phyloP scores from a whole-genome alignment of 768 basidiomycete species.

The Psilocybe cubensis region DNA sequence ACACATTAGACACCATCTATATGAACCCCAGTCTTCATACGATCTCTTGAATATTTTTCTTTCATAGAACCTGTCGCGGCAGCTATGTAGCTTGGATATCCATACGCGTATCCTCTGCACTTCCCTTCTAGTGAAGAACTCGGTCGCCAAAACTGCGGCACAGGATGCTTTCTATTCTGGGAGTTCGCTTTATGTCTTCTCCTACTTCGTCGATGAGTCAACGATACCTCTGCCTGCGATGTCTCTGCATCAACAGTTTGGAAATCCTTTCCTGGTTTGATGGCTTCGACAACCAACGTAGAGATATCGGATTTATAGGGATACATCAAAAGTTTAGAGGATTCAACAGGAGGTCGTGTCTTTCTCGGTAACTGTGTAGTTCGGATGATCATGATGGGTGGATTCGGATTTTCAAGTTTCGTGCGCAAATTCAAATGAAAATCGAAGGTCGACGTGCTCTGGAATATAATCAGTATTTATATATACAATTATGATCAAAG shows the following conservation, averaged over 20 bases:
- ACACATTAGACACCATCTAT: neutral
- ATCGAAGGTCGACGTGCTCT: neutral
- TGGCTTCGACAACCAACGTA: neutral
- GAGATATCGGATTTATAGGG: constrained; percentile 34
- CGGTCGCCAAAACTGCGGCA: constrained; percentile 46
- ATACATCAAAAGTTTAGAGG: constrained; percentile 27
- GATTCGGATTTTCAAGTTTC: constrained; percentile 8
- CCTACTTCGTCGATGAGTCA: constrained; percentile 14
- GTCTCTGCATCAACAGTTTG: constrained; percentile 24
- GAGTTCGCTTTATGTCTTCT: constrained; percentile 16
- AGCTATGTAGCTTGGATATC: constrained; percentile 35
- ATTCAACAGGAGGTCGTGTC: constrained; percentile 45
- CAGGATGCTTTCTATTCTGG: constrained; percentile 27
- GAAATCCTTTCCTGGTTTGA: constrained; percentile 19
- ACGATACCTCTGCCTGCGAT: neutral
- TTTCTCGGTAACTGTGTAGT: constrained; percentile 33
- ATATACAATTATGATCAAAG: neutral
- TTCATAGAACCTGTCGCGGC: neutral
- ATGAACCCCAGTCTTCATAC: constrained; percentile 20
- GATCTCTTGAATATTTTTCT: constrained; percentile 20
- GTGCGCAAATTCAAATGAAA: neutral
- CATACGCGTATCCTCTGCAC: constrained; percentile 46
- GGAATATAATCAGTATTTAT: no score
- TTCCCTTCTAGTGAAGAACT: constrained; percentile 37
- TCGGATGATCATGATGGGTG: constrained; percentile 33